Conservation (phyloP, 495 filamentous ascomycete species). For the Neurospora cerealis region DNA sequence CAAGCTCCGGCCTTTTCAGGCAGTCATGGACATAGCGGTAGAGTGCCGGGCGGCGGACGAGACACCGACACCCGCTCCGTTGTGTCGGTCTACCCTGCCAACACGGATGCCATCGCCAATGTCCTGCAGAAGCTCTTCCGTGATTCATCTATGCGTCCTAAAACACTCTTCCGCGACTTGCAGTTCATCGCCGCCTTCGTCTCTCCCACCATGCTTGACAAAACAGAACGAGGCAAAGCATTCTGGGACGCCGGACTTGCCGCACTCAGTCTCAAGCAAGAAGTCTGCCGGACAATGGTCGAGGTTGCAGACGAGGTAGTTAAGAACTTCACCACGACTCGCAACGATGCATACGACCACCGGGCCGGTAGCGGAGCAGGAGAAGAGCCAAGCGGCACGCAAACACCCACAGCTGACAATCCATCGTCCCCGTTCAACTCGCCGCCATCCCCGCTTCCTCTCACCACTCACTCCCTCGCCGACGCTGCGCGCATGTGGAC, state of each 20-base stretch:
- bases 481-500: conserved; percentile 90
- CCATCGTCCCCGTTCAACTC: conserved; percentile 12
- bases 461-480: conserved; percentile 53
- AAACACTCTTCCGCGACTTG: conserved; percentile 86
- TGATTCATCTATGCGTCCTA: conserved; percentile 66
- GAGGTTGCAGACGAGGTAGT: conserved; percentile 71
- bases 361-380: conserved; percentile 13
- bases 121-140: conserved; percentile 72
- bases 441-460: conserved; percentile 31
- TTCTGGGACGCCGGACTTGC: conserved; percentile 93
- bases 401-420: conserved; percentile 5
- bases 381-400: conserved; percentile 9
- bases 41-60: conserved; percentile 13
- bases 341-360: conserved; percentile 15
- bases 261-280: conserved; percentile 78
- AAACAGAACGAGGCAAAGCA: conserved; percentile 77
- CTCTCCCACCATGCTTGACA: conserved; percentile 68
- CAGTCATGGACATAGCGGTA: conserved; percentile 19
- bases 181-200: conserved; percentile 95
- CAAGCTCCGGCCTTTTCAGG: conserved; percentile 19
- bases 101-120: conserved; percentile 67
- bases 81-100: conserved; percentile 34
- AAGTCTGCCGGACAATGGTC: conserved; percentile 84
- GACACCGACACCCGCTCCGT: conserved; percentile 34
- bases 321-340: conserved; percentile 40